Percentiles rank a stretch among this genome's conserved stretches.
Conservation (phyloP, 192 early-diverging fungal species). For the Haplosporangium gracile region DNA sequence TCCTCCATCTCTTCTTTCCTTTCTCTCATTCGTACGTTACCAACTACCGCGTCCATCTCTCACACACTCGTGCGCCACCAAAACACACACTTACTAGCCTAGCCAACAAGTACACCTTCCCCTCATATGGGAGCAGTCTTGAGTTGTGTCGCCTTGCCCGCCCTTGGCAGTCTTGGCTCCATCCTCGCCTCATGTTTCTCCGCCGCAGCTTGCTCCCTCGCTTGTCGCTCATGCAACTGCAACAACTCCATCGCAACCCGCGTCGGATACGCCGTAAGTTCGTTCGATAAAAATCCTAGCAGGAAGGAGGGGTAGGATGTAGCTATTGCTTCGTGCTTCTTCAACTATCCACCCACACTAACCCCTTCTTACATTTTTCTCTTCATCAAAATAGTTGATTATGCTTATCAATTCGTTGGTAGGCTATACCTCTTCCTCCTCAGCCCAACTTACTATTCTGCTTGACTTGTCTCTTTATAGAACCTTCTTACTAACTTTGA, state of each 20-base stretch:
- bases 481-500: background rate
- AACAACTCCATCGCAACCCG: conserved; percentile 73
- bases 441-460: background rate
- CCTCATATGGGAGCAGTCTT: conserved; percentile 63
- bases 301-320: background rate
- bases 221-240: conserved; percentile 70
- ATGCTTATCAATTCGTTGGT: background rate
- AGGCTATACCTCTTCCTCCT: background rate
- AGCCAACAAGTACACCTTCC: background rate
- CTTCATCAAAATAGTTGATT: background rate
- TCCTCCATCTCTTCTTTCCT: background rate
- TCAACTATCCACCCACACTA: background rate
- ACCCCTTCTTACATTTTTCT: background rate
- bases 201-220: conserved; percentile 70
- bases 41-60: background rate
- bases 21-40: background rate
- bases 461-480: background rate
- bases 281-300: background rate
- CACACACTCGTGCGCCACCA: background rate
- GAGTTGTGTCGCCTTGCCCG: conserved; percentile 68
- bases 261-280: conserved; percentile 65
- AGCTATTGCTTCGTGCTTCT: background rate
- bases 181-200: conserved; percentile 66
- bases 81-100: background rate
- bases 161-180: conserved; percentile 55